A percentile compares a stretch with the other conserved stretches of the same genome.
Conservation (phyloP, 78 protist species). For the Bigelowiella natans region DNA sequence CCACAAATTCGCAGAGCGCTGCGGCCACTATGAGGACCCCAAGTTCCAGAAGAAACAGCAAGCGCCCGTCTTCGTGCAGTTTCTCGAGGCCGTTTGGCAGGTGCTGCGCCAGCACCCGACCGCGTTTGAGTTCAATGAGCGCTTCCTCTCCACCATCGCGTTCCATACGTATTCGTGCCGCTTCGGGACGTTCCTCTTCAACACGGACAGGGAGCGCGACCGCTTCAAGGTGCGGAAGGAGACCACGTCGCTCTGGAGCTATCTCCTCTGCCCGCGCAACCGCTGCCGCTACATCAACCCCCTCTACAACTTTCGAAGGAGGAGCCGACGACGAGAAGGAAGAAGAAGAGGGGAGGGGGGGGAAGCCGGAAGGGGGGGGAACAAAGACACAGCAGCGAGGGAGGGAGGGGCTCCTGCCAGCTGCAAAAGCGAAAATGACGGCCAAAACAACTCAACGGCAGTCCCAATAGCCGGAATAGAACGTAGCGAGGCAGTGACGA, state of each 20-base stretch:
- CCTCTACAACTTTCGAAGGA: too few relatives aligned
- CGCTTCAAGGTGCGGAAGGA: neutral
- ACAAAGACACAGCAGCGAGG: too few relatives aligned
- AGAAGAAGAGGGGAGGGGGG: too few relatives aligned
- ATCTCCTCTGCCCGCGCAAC: neutral
- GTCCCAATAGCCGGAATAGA: too few relatives aligned
- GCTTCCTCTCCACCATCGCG: neutral
- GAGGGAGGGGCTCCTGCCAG: too few relatives aligned
- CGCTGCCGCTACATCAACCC: too few relatives aligned
- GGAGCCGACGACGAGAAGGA: too few relatives aligned
- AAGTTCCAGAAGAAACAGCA: neutral
- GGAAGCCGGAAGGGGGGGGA: too few relatives aligned
- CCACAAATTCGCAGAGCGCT: slow-evolving; percentile 12
- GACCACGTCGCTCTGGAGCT: neutral
- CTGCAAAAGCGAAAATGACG: too few relatives aligned
- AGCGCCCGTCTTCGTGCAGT: neutral
- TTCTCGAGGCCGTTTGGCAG: neutral
- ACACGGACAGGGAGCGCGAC: neutral
- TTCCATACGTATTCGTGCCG: neutral
- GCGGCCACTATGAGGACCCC: neutral
- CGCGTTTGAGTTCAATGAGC: neutral
- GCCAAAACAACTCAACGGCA: too few relatives aligned
- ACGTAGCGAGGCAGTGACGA: too few relatives aligned
- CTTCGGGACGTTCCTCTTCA: neutral
- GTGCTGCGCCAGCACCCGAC: neutral